Conservation (phyloP, 371 early-diverging fungal genomes). For the Mortierella sp. region DNA sequence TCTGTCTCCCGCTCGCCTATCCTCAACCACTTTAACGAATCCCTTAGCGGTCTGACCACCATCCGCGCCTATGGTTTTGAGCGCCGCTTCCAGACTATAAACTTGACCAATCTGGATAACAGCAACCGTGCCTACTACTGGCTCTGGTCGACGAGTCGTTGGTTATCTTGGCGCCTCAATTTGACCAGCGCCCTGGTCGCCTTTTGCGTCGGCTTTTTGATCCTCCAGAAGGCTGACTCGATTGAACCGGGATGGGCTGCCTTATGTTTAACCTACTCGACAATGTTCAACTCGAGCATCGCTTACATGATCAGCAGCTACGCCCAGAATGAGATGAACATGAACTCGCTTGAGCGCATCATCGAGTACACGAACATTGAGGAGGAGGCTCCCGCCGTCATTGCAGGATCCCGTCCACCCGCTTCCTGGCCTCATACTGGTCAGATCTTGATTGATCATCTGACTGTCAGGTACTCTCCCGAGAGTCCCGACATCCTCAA, state of each 20-base stretch:
- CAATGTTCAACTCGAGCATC: conserved; percentile 74
- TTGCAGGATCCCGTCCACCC: conserved; percentile 58
- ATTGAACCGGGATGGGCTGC: conserved; percentile 80
- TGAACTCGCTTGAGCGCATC: conserved; percentile 79
- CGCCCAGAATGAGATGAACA: conserved; percentile 78
- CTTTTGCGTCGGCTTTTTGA: conserved; percentile 67
- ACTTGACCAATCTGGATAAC: conserved; percentile 60
- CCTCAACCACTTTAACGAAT: conserved; percentile 84
- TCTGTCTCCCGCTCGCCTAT: conserved; percentile 83
- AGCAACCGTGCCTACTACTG: conserved; percentile 76
- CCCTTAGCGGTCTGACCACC: conserved; percentile 59
- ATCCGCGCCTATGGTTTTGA: conserved; percentile 65
- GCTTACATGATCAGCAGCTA: conserved; percentile 87
- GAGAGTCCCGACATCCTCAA: conserved; percentile 78
- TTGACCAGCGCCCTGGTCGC: conserved; percentile 78
- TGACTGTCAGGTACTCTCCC: conserved; percentile 78
- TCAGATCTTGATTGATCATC: conserved; percentile 72
- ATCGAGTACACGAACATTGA: conserved; percentile 73
- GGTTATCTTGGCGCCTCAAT: conserved; percentile 84
- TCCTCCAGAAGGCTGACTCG: conserved; percentile 66
- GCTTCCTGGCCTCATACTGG: conserved; percentile 85
- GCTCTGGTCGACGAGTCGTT: conserved; percentile 78
- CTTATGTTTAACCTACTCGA: conserved; percentile 78
- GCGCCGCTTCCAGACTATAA: conserved; percentile 59
- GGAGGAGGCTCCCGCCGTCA: conserved; percentile 71